Evolutionary conservation across 495 filamentous ascomycete species (phyloP), one percentile per base, ranked within the genome.

Genomic region (Penicillium egyptiacum): DNA sequence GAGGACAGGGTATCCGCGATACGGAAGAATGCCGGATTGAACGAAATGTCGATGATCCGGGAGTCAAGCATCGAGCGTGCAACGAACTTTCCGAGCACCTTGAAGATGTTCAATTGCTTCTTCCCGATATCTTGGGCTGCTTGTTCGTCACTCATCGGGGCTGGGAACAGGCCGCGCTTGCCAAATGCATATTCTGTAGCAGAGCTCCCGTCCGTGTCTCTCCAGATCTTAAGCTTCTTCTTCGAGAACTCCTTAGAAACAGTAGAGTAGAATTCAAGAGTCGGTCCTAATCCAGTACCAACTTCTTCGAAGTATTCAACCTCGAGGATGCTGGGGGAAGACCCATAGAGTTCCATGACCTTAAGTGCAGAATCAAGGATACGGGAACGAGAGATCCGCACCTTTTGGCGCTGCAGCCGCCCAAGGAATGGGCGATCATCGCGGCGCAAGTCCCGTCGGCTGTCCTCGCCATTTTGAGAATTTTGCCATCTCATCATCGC

Each of bases 281-380:
- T 99, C 16, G 95, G 95, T 1, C 95, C 95, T 42, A 99, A 79
- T 39, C 95, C 95, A 41, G 95, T 98, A 47, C 95, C 95, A 41
- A 98, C 95, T 74, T 99, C 95, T 60, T 98, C 94, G 64, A 98
- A 99, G 64, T 99, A 99, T 66, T 99, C 95, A 19, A 99, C 92
- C 65, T 99, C 95, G 2, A 99, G 78, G 45, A 96, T 87, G 70
- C 95, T 98, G 35, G 94, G 88, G 5, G 92, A 97, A 3, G 90
- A 89, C 2, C 95, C 95, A 68, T 99, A 99, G 6, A 98, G 85
- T 60, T 99, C 94, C 95, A 99, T 97, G n/a, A 99, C 95, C 69
- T 98, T 99, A 65, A 96, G 80, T 0, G 95, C 95, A 23, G 95
- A 97, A 64, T 99, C 95, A 3, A 99, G 79, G 49, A 99, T 96